Conservation (phyloP, 176 grass and related monocot species). For the Melocanna baccifera region DNA sequence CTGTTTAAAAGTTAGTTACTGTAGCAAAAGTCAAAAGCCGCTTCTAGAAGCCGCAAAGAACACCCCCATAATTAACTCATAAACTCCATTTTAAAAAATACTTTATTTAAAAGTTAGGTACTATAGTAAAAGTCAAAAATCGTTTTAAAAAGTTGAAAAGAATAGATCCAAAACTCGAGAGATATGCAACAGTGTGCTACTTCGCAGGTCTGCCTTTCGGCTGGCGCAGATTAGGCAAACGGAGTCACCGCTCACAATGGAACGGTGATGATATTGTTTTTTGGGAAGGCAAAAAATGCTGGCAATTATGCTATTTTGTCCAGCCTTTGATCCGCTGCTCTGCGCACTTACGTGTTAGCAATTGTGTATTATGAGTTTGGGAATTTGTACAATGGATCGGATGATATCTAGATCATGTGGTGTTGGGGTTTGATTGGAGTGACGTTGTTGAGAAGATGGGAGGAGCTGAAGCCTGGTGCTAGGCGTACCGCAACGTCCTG, state of each 20-base stretch:
- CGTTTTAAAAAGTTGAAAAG: too few species aligned
- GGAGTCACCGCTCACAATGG: slow-evolving; percentile 14
- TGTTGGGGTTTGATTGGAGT: not conserved
- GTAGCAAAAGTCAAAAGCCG: too few species aligned
- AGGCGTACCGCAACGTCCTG: not conserved
- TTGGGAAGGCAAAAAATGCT: not conserved
- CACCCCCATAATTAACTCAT: too few species aligned
- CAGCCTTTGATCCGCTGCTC: not conserved
- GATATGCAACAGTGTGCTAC: not conserved
- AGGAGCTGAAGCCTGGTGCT: not conserved
- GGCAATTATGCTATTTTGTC: not conserved
- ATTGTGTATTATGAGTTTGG: not conserved
- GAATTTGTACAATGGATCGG: not conserved
- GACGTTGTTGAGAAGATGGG: not conserved
- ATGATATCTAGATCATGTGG: not conserved
- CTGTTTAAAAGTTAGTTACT: too few species aligned
- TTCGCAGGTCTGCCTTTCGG: slow-evolving; percentile 23
- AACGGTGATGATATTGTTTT: not conserved
- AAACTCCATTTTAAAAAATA: too few species aligned
- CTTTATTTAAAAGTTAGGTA: too few species aligned
- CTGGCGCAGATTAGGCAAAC: slow-evolving; percentile 16
- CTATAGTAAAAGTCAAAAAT: too few species aligned
- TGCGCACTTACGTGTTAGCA: not conserved
- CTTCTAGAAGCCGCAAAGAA: too few species aligned
- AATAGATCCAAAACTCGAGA: slow-evolving; percentile 28